Percentiles rank a stretch among this genome's conserved stretches.
phyloP scores from a whole-genome alignment of 305 asterid species.

The Salvia sclarea region DNA sequence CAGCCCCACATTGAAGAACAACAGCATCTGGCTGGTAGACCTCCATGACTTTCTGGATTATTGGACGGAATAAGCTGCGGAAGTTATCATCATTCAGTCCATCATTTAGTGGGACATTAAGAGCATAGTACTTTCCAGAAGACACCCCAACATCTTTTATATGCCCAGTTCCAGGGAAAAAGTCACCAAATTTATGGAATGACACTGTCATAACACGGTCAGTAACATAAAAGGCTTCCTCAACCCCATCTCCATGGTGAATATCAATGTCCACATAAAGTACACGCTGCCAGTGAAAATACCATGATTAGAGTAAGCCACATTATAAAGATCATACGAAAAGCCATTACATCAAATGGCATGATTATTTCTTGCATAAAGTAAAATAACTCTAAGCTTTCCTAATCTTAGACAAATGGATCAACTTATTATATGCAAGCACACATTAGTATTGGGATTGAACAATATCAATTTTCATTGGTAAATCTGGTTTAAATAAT shows the following conservation, averaged over 20 bases:
- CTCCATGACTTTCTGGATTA: conserved; percentile 81
- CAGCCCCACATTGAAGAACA: conserved; percentile 95
- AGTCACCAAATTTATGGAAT: conserved; percentile 82
- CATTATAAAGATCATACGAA: not conserved
- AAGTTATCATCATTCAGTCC: conserved; percentile 75
- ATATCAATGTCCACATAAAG: conserved; percentile 80
- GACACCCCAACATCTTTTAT: conserved; percentile 63
- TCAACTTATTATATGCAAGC: conserved; percentile 15
- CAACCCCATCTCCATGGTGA: conserved; percentile 95
- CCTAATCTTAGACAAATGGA: not conserved
- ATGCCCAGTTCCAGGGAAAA: conserved; percentile 94
- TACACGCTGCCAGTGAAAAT: conserved; percentile 59
- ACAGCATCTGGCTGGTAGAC: conserved; percentile 86
- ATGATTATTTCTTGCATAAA: conserved; percentile 1
- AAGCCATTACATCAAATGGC: not conserved
- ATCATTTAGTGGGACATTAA: conserved; percentile 86
- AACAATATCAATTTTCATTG: not conserved
- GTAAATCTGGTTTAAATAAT: not conserved
- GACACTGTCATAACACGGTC: conserved; percentile 90
- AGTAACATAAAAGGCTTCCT: conserved; percentile 83
- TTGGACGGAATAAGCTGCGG: conserved; percentile 66
- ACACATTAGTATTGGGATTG: not conserved
- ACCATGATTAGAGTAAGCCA: conserved; percentile 18
- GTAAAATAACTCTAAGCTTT: conserved; percentile 1
- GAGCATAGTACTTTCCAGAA: conserved; percentile 71